These are phyloP conservation scores for Carex arenaria DNA, from an alignment of 202 grass and related monocot species.

Conservation along the genomic window DNA sequence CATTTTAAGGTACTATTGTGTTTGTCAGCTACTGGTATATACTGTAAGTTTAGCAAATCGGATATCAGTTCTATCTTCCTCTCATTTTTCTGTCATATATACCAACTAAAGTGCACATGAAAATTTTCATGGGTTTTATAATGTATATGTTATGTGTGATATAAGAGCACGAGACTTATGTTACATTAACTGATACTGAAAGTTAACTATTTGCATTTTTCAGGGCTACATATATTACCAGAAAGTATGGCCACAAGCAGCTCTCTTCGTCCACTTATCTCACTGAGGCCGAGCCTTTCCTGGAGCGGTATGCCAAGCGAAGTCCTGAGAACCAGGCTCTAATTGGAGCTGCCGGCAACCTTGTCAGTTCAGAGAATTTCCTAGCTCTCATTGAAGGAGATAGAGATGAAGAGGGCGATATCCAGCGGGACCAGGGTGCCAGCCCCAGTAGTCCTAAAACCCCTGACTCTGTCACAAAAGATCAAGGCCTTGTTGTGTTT, in stretches of 20 bases:
- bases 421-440: conserved; percentile 44
- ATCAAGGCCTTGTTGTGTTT: conserved; percentile 86
- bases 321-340: conserved; percentile 81
- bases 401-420: conserved; percentile 90
- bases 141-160: background rate
- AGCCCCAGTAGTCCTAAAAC: conserved; percentile 38
- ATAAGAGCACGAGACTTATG: background rate
- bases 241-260: conserved; percentile 70
- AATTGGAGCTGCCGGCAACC: conserved; percentile 79
- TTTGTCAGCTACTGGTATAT: conserved; percentile 4
- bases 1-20: background rate
- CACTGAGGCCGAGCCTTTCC: conserved; percentile 91
- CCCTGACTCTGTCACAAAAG: conserved; percentile 64
- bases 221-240: conserved; percentile 81
- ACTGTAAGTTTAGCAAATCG: background rate
- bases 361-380: conserved; percentile 85
- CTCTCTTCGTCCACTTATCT: conserved; percentile 77
- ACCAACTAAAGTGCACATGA: background rate
- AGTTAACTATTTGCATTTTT: conserved; percentile 14
- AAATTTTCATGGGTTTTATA: background rate
- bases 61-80: background rate
- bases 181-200: background rate
- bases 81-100: background rate
- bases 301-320: conserved; percentile 81
- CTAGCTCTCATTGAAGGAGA: conserved; percentile 62